These are phyloP conservation scores for Ilyonectria destructans DNA, from an alignment of 2,329 filamentous ascomycete species.

Conservation along the genomic window DNA sequence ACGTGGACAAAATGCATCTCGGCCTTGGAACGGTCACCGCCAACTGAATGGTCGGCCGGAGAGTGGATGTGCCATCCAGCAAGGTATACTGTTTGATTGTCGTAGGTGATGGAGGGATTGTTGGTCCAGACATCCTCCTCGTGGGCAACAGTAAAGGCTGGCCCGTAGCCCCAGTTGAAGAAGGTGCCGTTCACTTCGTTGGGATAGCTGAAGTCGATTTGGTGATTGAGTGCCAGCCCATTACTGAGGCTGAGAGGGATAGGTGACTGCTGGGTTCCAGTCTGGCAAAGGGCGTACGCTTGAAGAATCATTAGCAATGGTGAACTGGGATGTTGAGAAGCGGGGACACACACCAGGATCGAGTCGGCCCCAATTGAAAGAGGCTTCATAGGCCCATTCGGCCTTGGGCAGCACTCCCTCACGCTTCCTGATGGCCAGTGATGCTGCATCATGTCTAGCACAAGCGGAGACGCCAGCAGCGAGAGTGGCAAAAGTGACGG, in stretches of 20 bases:
- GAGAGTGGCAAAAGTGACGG: background rate
- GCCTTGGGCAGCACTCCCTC: background rate
- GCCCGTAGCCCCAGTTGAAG: constrained; percentile 42
- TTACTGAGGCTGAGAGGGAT: constrained; percentile 41
- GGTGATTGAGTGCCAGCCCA: constrained; percentile 36
- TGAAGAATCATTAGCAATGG: background rate
- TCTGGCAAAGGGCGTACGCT: constrained; percentile 42
- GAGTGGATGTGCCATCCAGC: constrained; percentile 43
- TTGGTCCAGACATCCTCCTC: constrained; percentile 29
- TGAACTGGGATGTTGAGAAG: no score
- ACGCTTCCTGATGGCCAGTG: constrained; percentile 3
- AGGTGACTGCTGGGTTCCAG: constrained; percentile 39
- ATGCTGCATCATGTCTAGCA: background rate
- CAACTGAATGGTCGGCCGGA: constrained; percentile 40
- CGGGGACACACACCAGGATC: constrained; percentile 25
- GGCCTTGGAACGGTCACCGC: constrained; percentile 40
- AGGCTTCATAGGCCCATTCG: constrained; percentile 41
- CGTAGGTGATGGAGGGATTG: constrained; percentile 39
- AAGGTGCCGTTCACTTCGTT: constrained; percentile 30
- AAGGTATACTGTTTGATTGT: constrained; percentile 42
- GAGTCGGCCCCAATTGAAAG: constrained; percentile 41
- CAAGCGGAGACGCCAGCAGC: constrained; percentile 9
- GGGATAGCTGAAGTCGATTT: constrained; percentile 36
- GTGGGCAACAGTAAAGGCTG: constrained; percentile 38
- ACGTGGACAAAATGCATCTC: constrained; percentile 43